Conservation (phyloP, 2,329 filamentous ascomycete species). For the Paraphaeosphaeria minitans region DNA sequence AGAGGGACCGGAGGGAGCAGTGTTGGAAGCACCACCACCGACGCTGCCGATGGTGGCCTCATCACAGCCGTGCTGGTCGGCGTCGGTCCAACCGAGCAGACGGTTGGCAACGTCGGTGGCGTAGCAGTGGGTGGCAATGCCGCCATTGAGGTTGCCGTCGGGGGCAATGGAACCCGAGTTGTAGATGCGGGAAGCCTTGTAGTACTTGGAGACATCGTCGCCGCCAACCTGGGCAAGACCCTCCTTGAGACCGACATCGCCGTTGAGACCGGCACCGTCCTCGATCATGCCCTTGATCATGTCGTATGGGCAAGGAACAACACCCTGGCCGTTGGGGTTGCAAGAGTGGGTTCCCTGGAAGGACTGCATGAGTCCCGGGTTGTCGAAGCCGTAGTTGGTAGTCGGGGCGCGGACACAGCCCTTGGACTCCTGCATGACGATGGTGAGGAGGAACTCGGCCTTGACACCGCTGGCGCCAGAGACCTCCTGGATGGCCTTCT, state of each 20-base stretch:
- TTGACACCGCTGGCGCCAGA: slow-evolving; percentile 42
- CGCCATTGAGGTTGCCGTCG: slow-evolving; percentile 47
- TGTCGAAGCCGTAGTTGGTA: slow-evolving; percentile 48
- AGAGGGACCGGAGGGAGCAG: slow-evolving; percentile 11
- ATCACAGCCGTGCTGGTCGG: slow-evolving; percentile 22
- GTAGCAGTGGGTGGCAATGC: slow-evolving; percentile 57
- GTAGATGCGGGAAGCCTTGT: slow-evolving; percentile 56
- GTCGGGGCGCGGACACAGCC: slow-evolving; percentile 55
- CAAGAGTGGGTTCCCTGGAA: slow-evolving; percentile 36
- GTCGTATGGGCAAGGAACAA: slow-evolving; percentile 47
- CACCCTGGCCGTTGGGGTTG: slow-evolving; percentile 46
- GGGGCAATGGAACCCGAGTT: slow-evolving; percentile 53
- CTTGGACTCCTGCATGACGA: slow-evolving; percentile 54
- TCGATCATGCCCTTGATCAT: slow-evolving; percentile 50
- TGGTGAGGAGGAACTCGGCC: slow-evolving; percentile 51
- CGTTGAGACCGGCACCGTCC: slow-evolving; percentile 53
- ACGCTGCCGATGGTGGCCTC: slow-evolving; percentile 22
- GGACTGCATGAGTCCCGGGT: slow-evolving; percentile 56
- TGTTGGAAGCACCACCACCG: slow-evolving; percentile 12
- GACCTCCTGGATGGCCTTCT: slow-evolving; percentile 43
- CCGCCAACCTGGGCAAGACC: slow-evolving; percentile 38
- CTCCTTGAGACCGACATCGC: slow-evolving; percentile 48
- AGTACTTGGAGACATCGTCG: slow-evolving; percentile 49
- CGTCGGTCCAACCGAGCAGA: slow-evolving; percentile 48
- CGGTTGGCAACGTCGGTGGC: slow-evolving; percentile 58